Evolutionary conservation across 352 stramenopile genomes (phyloP).

Genomic region (Globisporangium apiculatum): DNA sequence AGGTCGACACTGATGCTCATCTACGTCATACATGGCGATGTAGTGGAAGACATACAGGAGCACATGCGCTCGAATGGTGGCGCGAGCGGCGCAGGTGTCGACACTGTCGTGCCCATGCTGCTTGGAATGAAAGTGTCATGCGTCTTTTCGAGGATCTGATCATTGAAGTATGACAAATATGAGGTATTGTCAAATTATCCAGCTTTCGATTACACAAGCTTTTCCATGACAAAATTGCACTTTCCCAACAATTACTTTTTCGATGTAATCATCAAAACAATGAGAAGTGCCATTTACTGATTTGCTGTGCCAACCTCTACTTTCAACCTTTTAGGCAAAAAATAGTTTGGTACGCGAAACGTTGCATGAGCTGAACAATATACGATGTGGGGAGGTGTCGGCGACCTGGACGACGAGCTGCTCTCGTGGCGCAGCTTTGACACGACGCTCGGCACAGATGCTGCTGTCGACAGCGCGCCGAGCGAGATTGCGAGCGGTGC

Average conservation of each 20-base stretch:
- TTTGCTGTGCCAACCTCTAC: too few species aligned
- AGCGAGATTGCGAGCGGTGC: constrained; percentile 14
- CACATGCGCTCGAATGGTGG: constrained; percentile 46
- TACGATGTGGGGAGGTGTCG: constrained; percentile 8
- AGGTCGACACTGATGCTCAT: neutral
- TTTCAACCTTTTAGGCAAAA: too few species aligned
- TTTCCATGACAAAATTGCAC: too few species aligned
- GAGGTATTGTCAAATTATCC: too few species aligned
- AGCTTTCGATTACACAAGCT: too few species aligned
- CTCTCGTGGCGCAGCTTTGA: constrained; percentile 36
- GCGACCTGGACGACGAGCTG: constrained; percentile 19
- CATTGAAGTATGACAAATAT: neutral
- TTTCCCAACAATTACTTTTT: too few species aligned
- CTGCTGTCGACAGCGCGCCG: neutral
- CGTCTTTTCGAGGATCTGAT: neutral
- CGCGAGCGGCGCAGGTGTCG: constrained; percentile 29
- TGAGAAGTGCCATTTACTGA: too few species aligned
- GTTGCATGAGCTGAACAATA: too few species aligned
- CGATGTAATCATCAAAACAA: too few species aligned
- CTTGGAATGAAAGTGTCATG: neutral
- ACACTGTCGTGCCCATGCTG: constrained; percentile 43
- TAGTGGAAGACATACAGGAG: constrained; percentile 24
- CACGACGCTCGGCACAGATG: constrained; percentile 12
- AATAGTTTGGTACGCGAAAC: too few species aligned
- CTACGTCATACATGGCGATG: too few species aligned